phyloP scores from a whole-genome alignment of 176 grass and related monocot genomes.

The Avena eriantha region DNA sequence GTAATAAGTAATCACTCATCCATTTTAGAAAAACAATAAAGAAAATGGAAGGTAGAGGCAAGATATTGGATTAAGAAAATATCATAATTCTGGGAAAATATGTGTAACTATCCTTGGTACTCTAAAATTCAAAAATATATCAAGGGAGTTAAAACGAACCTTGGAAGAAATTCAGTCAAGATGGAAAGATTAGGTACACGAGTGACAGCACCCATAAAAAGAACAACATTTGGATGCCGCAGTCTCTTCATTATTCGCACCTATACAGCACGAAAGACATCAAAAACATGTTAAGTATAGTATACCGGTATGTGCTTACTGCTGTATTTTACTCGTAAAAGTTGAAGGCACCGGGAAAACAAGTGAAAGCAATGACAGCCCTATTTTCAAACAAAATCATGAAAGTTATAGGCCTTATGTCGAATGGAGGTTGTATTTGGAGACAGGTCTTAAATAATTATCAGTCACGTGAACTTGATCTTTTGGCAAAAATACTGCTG shows the following conservation, averaged over 20 bases:
- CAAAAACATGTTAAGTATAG: constrained; percentile 2
- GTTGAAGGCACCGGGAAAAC: neutral
- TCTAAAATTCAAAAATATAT: constrained; percentile 7
- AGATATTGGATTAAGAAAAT: constrained; percentile 8
- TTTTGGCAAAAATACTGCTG: neutral
- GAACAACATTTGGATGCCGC: constrained; percentile 99
- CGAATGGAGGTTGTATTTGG: neutral
- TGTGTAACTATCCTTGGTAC: neutral
- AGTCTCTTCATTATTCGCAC: constrained; percentile 94
- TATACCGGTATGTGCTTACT: neutral
- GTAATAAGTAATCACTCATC: neutral
- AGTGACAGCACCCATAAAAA: constrained; percentile 98
- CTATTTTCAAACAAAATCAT: neutral
- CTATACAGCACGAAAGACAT: constrained; percentile 58
- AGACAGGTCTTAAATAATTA: constrained; percentile 26
- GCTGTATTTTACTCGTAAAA: neutral
- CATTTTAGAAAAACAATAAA: constrained; percentile 18
- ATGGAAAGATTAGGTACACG: constrained; percentile 91
- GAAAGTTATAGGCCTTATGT: neutral
- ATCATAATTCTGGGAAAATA: constrained; percentile 16
- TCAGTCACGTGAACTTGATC: constrained; percentile 17
- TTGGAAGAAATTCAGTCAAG: constrained; percentile 97
- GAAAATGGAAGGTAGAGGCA: constrained; percentile 3
- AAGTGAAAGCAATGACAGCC: neutral
- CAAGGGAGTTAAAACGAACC: constrained; percentile 58